Evolutionary conservation across 371 early-diverging fungal species (phyloP).

Genomic region (Dinochytrium kinnereticum): DNA sequence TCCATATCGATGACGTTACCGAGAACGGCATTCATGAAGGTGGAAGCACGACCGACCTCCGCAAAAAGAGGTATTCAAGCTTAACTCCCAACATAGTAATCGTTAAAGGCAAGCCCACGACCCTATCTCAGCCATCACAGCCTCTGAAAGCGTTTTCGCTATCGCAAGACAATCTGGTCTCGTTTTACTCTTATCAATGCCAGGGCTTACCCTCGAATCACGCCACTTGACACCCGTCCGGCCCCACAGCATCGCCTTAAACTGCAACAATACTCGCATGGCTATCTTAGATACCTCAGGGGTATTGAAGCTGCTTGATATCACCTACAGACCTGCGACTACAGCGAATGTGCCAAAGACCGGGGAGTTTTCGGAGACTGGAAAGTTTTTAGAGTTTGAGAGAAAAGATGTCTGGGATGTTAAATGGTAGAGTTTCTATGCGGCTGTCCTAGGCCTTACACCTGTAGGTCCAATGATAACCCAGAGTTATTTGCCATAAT

Average conservation of each 20-base stretch:
- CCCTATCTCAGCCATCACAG: conserved; percentile 46
- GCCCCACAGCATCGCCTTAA: conserved; percentile 45
- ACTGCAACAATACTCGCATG: conserved; percentile 47
- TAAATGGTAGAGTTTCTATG: conserved; percentile 43
- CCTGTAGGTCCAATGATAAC: conserved; percentile 53
- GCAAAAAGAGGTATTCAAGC: conserved; percentile 27
- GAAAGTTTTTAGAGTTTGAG: conserved; percentile 54
- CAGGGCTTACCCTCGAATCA: conserved; percentile 45
- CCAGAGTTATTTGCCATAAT: conserved; percentile 59
- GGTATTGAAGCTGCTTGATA: conserved; percentile 48
- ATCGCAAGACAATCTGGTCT: conserved; percentile 51
- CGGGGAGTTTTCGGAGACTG: conserved; percentile 30
- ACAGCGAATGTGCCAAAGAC: conserved; percentile 3
- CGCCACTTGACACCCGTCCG: conserved; percentile 42
- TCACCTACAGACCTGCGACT: conserved; percentile 29
- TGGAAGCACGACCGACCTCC: conserved; percentile 30
- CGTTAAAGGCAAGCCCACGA: conserved; percentile 41
- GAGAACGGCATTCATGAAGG: conserved; percentile 27
- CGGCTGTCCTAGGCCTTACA: background rate
- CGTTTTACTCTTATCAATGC: conserved; percentile 47
- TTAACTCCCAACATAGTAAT: background rate
- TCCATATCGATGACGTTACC: conserved; percentile 53
- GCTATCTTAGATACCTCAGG: conserved; percentile 54
- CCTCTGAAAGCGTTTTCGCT: conserved; percentile 44
- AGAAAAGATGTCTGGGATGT: conserved; percentile 64